phyloP scores from a whole-genome alignment of 2,329 filamentous ascomycete species.

The Ploettnerulaceae sp. region DNA sequence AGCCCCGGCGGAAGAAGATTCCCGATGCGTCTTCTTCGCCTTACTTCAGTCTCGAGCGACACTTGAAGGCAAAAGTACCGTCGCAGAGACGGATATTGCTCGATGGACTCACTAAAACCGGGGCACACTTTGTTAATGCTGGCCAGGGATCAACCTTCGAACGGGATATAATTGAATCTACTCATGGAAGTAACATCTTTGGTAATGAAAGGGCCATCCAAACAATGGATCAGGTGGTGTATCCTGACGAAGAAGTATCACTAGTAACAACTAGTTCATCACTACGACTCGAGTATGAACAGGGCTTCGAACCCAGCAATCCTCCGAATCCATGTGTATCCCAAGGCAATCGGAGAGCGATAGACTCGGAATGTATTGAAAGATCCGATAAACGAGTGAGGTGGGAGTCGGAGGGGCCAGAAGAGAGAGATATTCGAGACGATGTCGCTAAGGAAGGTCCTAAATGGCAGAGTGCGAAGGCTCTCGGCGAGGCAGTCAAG shows the following conservation, averaged over 20 bases:
- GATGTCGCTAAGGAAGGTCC: constrained; percentile 9
- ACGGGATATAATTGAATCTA: constrained; percentile 4
- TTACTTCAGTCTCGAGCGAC: constrained; percentile 30
- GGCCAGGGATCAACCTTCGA: neutral
- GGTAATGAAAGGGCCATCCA: neutral
- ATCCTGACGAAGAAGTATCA: constrained; percentile 7
- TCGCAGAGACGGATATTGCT: constrained; percentile 23
- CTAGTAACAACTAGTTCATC: constrained; percentile 2
- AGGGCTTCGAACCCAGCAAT: neutral
- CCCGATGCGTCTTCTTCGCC: constrained; percentile 27
- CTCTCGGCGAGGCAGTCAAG: constrained; percentile 6
- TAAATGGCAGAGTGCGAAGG: constrained; percentile 13
- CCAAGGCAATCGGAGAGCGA: neutral
- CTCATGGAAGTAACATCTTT: constrained; percentile 23
- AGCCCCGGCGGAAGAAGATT: constrained; percentile 18
- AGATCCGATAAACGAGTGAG: constrained; percentile 7
- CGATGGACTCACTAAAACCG: constrained; percentile 21
- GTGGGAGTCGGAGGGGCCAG: constrained; percentile 11
- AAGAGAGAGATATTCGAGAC: constrained; percentile 10
- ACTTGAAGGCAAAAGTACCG: constrained; percentile 18
- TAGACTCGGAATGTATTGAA: neutral
- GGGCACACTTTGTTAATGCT: constrained; percentile 18
- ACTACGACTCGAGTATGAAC: neutral
- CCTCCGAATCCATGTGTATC: neutral
- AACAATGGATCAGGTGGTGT: neutral